Evolutionary conservation across 306 rosid species (phyloP), one percentile per base, ranked within the genome.

Genomic region (Morella rubra): DNA sequence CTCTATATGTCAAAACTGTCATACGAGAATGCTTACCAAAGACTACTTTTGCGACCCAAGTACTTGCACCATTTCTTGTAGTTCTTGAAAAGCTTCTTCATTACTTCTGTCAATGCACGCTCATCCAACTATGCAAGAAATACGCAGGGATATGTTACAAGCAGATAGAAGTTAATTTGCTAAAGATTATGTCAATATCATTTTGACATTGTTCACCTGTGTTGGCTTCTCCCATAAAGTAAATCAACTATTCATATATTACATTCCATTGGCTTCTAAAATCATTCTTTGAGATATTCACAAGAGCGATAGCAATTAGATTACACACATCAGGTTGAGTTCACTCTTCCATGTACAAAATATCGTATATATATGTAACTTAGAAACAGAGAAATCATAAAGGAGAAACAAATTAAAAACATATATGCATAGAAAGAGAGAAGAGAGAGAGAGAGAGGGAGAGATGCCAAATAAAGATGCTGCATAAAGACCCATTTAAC

Each of bases 11-110:
- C 27, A 22, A 78, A 71, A 40, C 41, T 73, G 64, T 54, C 77
- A 54, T 71, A 37, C 13, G 66, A 46, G 58, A 81, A 76, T 77
- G 65, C 90, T 79, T 81, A 92, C 98, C 98, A 95, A 79, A 95
- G 98, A 86, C 98, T 95, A 78, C 98, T 95, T 86, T 92, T 95
- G 81, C 98, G 91, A 77, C 89, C 96, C 92, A 95, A 88, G 84
- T 90, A 95, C 86, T 92, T 95, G 97, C 98, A 95, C 98, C 98
- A 95, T 71, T 89, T 90, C 78, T 95, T 95, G 81, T 95, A 95
- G 85, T 89, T 95, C 88, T 92, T 95, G 89, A 95, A 95, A 76
- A 95, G 92, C 85, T 95, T 95, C 90, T 95, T 95, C 98, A 95
- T 95, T 80, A 95, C 98, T 72, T 92, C 98, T 37, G 96, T 92